These are phyloP conservation scores for Zychaea mexicana DNA, from an alignment of 371 early-diverging fungal species.

Conservation along the genomic window DNA sequence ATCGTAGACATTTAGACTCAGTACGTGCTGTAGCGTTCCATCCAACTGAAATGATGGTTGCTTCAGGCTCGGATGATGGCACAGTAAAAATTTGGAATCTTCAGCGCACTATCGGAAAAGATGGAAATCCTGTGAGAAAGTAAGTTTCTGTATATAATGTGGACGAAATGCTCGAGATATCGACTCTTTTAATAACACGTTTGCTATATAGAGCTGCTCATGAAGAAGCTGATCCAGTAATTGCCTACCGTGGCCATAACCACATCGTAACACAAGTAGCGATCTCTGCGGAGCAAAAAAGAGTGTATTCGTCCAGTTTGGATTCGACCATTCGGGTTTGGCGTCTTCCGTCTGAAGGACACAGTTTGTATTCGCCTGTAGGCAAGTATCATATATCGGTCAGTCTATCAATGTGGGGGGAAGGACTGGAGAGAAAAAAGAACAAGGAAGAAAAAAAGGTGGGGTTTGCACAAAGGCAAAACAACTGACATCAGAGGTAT, in stretches of 20 bases:
- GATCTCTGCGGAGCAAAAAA: slow-evolving; percentile 59
- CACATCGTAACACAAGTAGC: slow-evolving; percentile 70
- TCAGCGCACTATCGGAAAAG: slow-evolving; percentile 39
- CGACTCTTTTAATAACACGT: neutral
- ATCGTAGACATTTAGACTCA: slow-evolving; percentile 77
- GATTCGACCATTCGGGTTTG: slow-evolving; percentile 81
- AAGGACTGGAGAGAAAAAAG: too few relatives aligned
- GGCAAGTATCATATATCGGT: slow-evolving; percentile 50
- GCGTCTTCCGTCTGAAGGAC: slow-evolving; percentile 65
- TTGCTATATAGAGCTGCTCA: slow-evolving; percentile 9
- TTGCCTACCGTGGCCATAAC: slow-evolving; percentile 84
- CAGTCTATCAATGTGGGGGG: too few relatives aligned
- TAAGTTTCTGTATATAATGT: slow-evolving; percentile 19
- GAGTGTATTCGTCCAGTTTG: slow-evolving; percentile 72
- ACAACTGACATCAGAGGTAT: slow-evolving; percentile 5
- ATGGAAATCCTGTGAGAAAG: slow-evolving; percentile 40
- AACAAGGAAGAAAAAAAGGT: too few relatives aligned
- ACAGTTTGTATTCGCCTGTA: slow-evolving; percentile 55
- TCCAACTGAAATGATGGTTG: slow-evolving; percentile 58
- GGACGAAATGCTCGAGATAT: neutral
- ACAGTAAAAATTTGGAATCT: slow-evolving; percentile 83
- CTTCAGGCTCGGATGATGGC: slow-evolving; percentile 84
- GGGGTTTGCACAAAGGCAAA: too few relatives aligned
- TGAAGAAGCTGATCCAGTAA: slow-evolving; percentile 71
- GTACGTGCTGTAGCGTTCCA: slow-evolving; percentile 77